Base-by-base conservation (phyloP, 345 rosid genomes). In the Nephelium lappaceum region DNA sequence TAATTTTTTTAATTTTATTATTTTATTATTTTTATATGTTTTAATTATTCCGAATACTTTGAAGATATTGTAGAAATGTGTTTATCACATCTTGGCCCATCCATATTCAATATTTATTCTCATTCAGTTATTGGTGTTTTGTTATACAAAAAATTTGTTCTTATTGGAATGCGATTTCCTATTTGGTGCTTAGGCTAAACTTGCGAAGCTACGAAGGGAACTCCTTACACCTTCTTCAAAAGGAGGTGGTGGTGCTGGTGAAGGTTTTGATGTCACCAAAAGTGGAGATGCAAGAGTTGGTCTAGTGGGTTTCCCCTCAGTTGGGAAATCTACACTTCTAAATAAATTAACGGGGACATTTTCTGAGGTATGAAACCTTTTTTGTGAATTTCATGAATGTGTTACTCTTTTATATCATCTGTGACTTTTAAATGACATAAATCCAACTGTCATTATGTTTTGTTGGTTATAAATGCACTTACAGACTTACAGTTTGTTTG, bases 221-320 rank as follows among this genome's bases (percentile, higher is more conserved):
- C 93, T 96, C 69, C 98, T 96, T 66, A 86, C 93, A 51, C 98
- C 99, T 64, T 27, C 98, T 10, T 49, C 99, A 14, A 96, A 96
- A 88, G 98, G 99, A 73, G 95, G 90, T 49, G 98, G 87, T 58
- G 94, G 84, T 78, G 94, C 88, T 71, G 99, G 99, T 8, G 95
- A 93, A 89, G 99, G 98, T 82, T 96, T 94, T 86, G 97, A 96
- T 88, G 99, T 96, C 38, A 96, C 98, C 5, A 94, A 93, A 87
- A 94, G 99, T 79, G 98, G 98, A 70, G 98, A 93, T 81, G 93
- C 98, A 47, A 87, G 99, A 85, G 98, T 96, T 85, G 99, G 99
- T 71, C 87, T 96, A 8, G 95, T 96, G 24, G 98, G 98, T 18
- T 96, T 96, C 77, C 99, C 99, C 77, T 96, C 98, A 0, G 97